These are phyloP conservation scores for Solanum lycopersicoides DNA, from an alignment of 257 asterid species.

Conservation along the genomic window DNA sequence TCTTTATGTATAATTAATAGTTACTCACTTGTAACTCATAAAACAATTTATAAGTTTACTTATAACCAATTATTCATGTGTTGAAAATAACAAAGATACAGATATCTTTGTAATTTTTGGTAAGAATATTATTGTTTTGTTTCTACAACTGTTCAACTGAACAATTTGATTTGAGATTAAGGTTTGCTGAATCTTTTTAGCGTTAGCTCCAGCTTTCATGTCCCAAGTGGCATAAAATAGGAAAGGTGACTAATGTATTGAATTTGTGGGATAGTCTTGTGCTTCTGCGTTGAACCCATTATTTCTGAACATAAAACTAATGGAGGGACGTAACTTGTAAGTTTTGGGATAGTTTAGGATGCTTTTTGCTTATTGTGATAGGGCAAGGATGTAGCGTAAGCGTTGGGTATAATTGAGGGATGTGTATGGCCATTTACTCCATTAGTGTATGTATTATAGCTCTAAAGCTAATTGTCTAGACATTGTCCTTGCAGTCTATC, in stretches of 20 bases:
- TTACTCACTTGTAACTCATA: not conserved
- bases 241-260: not conserved
- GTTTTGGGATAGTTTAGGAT: not conserved
- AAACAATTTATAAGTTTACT: not conserved
- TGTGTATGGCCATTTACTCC: not conserved
- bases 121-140: not conserved
- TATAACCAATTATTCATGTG: not conserved
- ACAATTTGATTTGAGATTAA: not conserved
- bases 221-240: not conserved
- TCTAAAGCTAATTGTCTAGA: not conserved
- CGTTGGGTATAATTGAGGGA: not conserved
- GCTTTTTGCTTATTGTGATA: not conserved
- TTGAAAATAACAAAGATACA: not conserved
- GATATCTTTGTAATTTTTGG: not conserved
- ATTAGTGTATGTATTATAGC: not conserved
- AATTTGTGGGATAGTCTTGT: not conserved
- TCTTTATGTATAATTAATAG: not conserved
- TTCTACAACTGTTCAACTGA: not conserved
- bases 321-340: not conserved
- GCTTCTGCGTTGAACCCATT: not conserved
- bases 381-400: not conserved
- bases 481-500: not conserved
- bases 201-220: not conserved
- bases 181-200: not conserved
- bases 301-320: not conserved